Evolutionary conservation across 202 grass and related monocot species (phyloP).

Genomic region (Saccharum hybrid): DNA sequence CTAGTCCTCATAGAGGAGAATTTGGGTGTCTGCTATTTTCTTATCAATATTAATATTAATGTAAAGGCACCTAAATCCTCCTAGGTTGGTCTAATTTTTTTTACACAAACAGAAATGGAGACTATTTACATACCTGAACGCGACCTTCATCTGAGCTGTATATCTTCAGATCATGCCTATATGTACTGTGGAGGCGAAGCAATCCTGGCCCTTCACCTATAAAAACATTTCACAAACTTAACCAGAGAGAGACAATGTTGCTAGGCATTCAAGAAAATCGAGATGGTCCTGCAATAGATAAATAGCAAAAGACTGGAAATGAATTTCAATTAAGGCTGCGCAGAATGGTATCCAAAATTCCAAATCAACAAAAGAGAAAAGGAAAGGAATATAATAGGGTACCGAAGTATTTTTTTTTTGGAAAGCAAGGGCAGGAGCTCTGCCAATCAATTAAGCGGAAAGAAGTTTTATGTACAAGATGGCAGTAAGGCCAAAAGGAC

Average conservation of each 20-base stretch:
- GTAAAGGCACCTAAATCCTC: background rate
- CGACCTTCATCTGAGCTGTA: conserved; percentile 98
- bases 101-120: conserved; percentile 27
- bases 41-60: background rate
- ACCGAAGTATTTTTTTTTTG: background rate
- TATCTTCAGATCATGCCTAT: conserved; percentile 97
- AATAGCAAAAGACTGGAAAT: conserved; percentile 4
- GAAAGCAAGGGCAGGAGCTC: no score
- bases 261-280: conserved; percentile 11
- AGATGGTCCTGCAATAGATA: conserved; percentile 13
- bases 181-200: conserved; percentile 98
- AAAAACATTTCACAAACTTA: conserved; percentile 43
- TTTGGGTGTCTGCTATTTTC: background rate
- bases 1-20: background rate
- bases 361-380: conserved; percentile 24
- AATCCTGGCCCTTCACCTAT: conserved; percentile 96
- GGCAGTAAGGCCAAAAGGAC: no score
- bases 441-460: no score
- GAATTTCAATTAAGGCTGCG: conserved; percentile 18
- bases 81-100: background rate
- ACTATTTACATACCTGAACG: conserved; percentile 69
- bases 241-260: background rate
- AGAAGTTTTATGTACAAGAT: no score
- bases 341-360: conserved; percentile 12
- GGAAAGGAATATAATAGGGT: background rate